phyloP scores from a whole-genome alignment of 768 basidiomycete species.

The Xerocomellus dryophilus region DNA sequence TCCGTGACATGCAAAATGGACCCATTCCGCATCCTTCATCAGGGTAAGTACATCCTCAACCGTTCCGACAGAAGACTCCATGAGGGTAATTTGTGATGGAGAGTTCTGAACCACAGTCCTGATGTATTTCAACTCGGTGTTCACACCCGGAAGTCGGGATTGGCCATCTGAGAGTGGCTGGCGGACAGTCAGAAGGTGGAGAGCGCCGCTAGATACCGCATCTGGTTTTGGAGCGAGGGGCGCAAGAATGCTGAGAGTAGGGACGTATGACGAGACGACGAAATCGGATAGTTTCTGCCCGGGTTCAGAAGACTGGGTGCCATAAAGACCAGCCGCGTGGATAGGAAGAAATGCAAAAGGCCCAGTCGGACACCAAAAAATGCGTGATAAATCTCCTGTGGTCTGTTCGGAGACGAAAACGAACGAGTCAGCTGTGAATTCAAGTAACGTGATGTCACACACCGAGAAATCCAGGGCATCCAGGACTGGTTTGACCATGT shows the following conservation, averaged over 20 bases:
- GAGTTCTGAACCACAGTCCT: background rate
- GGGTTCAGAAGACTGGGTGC: background rate
- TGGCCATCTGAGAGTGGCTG: slow-evolving; percentile 17
- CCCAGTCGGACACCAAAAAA: background rate
- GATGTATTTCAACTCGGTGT: slow-evolving; percentile 25
- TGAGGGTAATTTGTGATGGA: background rate
- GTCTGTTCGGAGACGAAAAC: slow-evolving; percentile 2
- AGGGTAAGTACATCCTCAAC: slow-evolving; percentile 12
- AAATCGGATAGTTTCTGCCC: background rate
- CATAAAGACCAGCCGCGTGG: background rate
- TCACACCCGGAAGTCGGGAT: slow-evolving; percentile 7
- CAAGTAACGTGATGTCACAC: background rate
- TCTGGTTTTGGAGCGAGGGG: background rate
- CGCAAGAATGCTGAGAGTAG: slow-evolving; percentile 11
- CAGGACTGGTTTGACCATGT: slow-evolving; percentile 5
- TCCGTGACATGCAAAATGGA: background rate
- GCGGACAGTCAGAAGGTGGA: background rate
- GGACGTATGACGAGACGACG: background rate
- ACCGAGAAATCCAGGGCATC: background rate
- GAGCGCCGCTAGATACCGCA: background rate
- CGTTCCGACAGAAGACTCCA: background rate
- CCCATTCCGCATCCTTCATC: slow-evolving; percentile 4
- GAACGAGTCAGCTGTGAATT: background rate
- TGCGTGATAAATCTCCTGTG: background rate
- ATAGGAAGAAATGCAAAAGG: background rate